Conservation (phyloP, 805 yeast genomes). For the Cyberlindnera japonica region DNA sequence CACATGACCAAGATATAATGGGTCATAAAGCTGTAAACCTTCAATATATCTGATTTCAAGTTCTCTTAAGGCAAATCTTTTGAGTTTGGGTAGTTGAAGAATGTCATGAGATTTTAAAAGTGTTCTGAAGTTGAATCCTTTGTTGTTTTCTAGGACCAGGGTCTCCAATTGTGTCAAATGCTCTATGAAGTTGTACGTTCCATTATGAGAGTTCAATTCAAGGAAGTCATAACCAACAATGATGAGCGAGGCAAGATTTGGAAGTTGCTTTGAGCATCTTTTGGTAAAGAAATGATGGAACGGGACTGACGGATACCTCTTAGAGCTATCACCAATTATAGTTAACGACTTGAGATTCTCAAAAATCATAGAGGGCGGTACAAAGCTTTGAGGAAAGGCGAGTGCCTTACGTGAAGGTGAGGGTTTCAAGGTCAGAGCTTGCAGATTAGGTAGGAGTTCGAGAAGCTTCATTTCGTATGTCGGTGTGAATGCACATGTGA, state of each 20-base stretch:
- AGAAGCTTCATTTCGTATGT: conserved; percentile 20
- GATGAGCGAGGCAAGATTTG: conserved; percentile 17
- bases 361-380: conserved; percentile 3
- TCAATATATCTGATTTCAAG: conserved; percentile 17
- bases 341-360: conserved; percentile 13
- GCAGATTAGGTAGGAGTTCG: conserved; percentile 14
- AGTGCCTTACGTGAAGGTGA: conserved; percentile 8
- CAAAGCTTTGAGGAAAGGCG: conserved; percentile 8
- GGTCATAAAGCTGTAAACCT: conserved; percentile 14
- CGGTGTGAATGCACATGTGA: conserved; percentile 20
- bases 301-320: conserved; percentile 18
- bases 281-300: conserved; percentile 19
- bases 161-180: conserved; percentile 18
- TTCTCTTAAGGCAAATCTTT: conserved; percentile 21
- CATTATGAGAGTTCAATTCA: conserved; percentile 14
- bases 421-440: conserved; percentile 14
- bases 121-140: conserved; percentile 17
- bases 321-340: conserved; percentile 20
- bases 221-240: conserved; percentile 25
- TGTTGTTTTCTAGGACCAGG: conserved; percentile 24
- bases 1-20: conserved; percentile 13
- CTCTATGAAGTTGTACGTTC: conserved; percentile 23
- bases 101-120: conserved; percentile 19
- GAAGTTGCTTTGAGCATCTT: conserved; percentile 7
- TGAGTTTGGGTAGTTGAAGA: conserved; percentile 12